Conservation (phyloP, 2,329 filamentous ascomycete species). For the Phoma sp. region DNA sequence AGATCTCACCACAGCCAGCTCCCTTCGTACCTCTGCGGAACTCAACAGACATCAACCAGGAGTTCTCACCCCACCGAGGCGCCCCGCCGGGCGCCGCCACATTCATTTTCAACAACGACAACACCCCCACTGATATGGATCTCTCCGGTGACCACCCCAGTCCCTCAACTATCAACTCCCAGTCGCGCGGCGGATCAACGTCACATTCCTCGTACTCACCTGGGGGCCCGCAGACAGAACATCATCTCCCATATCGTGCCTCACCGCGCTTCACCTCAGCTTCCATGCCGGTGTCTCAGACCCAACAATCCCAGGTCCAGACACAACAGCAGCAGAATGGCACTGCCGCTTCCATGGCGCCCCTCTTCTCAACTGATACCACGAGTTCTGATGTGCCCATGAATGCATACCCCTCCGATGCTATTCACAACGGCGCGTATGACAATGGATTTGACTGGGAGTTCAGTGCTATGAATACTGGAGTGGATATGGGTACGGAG, state of each 20-base stretch:
- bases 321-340: neutral
- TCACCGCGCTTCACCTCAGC: slow-evolving; percentile 30
- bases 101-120: slow-evolving; percentile 25
- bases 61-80: slow-evolving; percentile 2
- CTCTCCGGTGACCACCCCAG: slow-evolving; percentile 42
- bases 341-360: neutral
- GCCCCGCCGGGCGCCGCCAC: slow-evolving; percentile 5
- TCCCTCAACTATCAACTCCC: slow-evolving; percentile 42
- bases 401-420: slow-evolving; percentile 12
- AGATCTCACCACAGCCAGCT: slow-evolving; percentile 28
- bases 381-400: slow-evolving; percentile 12
- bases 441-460: slow-evolving; percentile 43
- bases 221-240: slow-evolving; percentile 28
- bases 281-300: slow-evolving; percentile 1
- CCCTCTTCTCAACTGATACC: neutral
- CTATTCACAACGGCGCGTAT: slow-evolving; percentile 20
- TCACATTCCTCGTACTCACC: slow-evolving; percentile 47
- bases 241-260: slow-evolving; percentile 37
- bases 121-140: slow-evolving; percentile 43
- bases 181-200: slow-evolving; percentile 40
- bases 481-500: slow-evolving; percentile 12
- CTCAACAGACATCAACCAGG: slow-evolving; percentile 7
- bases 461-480: slow-evolving; percentile 23
- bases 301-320: neutral
- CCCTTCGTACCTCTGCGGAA: slow-evolving; percentile 17